Base-by-base conservation (phyloP, 768 basidiomycete genomes). In the Pulveroboletus sp. region DNA sequence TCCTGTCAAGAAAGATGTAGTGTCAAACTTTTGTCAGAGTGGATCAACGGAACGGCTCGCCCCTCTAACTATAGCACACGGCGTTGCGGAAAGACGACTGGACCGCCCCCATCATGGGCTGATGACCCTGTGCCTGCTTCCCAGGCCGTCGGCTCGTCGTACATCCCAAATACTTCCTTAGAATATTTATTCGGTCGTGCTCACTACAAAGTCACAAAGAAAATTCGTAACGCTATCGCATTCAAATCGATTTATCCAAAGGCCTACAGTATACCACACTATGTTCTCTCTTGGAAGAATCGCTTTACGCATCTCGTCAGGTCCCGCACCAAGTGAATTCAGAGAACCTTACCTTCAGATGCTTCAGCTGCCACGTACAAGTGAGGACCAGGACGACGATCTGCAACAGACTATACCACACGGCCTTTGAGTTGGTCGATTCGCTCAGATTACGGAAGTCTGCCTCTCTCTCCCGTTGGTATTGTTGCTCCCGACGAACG, bases 331-430 rank as follows among this genome's bases (percentile, higher is more conserved):
- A 4, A 26, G 23, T 45, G 46, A 39, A 35, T 16, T 4, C 36
- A 45, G 23, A 27, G 7, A 14, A 29, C 70, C 81, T 63, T 60
- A 92, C 90, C 75, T 83, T 89, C 50, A 99, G 74, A 77, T 97
- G 90, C 62, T 89, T 76, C 64, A 96, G 73, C 68, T 98, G 96
- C 94, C 95, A 97, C 26, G 80, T 75, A 60, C 91, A 97, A 2
- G 94, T 95, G 16, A 73, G 80, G 38, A 97, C 68, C 36, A 99
- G 71, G 11, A 95, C 85, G 13, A 78, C 69, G 50, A 98, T 91
- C 75, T 99, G 95, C 29, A 81, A 77, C 23, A 97, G 40, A 61
- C 85, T 93, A 70, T 96, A 98, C 91, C 92, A 98, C 38, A 98
- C 89, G 1, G 96, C 93, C 51, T 85, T 74, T n/a, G 85, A 73